phyloP scores from a whole-genome alignment of 306 rosid species.

The Dalbergia oliveri region DNA sequence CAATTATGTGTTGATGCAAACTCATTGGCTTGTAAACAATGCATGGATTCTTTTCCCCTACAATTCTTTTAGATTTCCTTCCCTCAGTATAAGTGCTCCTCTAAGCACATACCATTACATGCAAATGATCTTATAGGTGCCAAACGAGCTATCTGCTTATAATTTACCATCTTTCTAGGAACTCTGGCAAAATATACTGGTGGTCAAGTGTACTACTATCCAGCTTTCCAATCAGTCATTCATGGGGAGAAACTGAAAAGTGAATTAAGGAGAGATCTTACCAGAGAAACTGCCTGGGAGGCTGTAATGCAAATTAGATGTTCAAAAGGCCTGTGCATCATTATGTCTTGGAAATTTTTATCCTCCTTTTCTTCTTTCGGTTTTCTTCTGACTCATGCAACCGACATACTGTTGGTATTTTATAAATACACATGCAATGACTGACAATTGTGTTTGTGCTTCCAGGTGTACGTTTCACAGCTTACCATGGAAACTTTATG shows the following conservation, averaged over 20 bases:
- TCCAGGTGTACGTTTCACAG: constrained; percentile 93
- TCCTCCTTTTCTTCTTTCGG: constrained; percentile 28
- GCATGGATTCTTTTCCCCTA: background rate
- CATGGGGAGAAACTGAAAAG: constrained; percentile 93
- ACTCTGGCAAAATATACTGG: constrained; percentile 97
- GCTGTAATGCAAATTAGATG: constrained; percentile 97
- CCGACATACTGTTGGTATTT: background rate
- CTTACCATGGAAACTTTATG: constrained; percentile 97
- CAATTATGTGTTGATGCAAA: constrained; percentile 13
- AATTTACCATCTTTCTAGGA: constrained; percentile 61
- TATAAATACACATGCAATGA: background rate
- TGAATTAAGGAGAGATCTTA: constrained; percentile 93
- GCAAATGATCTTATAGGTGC: constrained; percentile 26
- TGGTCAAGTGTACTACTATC: constrained; percentile 92
- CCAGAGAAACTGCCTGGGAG: constrained; percentile 99
- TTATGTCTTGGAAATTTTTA: constrained; percentile 37
- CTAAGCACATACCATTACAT: constrained; percentile 22
- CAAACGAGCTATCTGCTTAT: constrained; percentile 30
- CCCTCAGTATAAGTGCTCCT: constrained; percentile 22
- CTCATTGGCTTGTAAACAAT: constrained; percentile 28
- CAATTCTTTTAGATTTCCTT: constrained; percentile 5
- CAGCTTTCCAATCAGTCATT: constrained; percentile 77
- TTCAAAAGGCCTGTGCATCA: constrained; percentile 77
- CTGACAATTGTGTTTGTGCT: constrained; percentile 49
- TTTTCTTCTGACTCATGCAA: constrained; percentile 21